Evolutionary conservation across 108 stramenopile species (phyloP), one percentile per base, ranked within the genome.

Genomic region (Nannochloropsis oceanica): DNA sequence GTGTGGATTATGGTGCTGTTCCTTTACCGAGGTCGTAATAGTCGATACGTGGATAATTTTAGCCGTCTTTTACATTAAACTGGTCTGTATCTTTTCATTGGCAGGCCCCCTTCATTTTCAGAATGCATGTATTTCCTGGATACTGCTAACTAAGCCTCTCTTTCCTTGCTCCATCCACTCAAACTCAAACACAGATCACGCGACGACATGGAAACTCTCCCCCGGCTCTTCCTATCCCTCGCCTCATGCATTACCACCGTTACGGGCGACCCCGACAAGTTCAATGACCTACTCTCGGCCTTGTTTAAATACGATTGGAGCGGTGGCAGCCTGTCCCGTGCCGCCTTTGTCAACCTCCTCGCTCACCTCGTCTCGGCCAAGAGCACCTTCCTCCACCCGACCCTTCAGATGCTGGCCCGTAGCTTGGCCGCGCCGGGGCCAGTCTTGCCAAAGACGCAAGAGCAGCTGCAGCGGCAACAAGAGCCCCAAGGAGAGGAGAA

Each of bases 231-330:
- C 81, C 80, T 87, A 13, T 87, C 86, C 0, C 87, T 89, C 44
- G 84, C 87, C 11, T 44, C 83, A 18, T 89, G 88, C 82, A 87
- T 88, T 25, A 86, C 85, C 5, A 86, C 82, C 87, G 86, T 89
- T 26, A 43, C 27, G 18, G 44, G 18, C 83, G 89, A 88, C 14
- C 89, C 88, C 79, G 88, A 90, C 84, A 87, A 87, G 50, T 90
- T 87, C 89, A 86, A 87, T 43, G 88, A 90, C 43, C 79, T 90
- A 86, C 80, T 90, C 79, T 82, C 89, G 26, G 89, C 89, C 12
- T 27, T 90, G 13, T 90, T 89, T 88, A 26, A 86, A 26, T 90
- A 85, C 79, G 85, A 90, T 84, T 90, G 88, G 88, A 83, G 86
- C n/a, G 86, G 73, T 1, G 82, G 24, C 9, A 34, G 83, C 11